phyloP scores from a whole-genome alignment of 352 stramenopile species.

The Phytophthora cactorum region DNA sequence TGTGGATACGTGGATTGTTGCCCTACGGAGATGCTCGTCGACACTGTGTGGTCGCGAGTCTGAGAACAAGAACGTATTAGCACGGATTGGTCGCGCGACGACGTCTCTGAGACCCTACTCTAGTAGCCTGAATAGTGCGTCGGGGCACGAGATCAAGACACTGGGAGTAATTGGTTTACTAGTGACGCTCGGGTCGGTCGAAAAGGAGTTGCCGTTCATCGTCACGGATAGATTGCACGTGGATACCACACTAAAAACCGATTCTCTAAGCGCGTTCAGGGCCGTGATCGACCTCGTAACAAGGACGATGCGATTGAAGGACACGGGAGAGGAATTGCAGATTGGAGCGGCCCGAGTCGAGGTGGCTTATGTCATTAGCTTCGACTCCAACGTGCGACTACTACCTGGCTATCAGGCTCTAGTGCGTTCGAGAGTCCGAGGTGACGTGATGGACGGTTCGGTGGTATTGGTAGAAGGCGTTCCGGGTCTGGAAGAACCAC shows the following conservation, averaged over 20 bases:
- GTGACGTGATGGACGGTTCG: background rate
- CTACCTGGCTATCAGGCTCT: background rate
- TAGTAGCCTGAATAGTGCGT: background rate
- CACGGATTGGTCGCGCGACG: slow-evolving; percentile 39
- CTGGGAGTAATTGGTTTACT: background rate
- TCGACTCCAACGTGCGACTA: background rate
- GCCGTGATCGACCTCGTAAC: background rate
- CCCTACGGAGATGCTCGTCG: too few species aligned
- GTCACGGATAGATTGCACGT: background rate
- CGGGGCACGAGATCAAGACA: background rate
- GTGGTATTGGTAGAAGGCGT: background rate
- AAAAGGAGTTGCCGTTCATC: background rate
- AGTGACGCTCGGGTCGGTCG: background rate
- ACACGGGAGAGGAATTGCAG: background rate
- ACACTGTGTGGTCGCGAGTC: too few species aligned
- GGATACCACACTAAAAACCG: background rate
- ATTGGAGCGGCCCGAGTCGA: background rate
- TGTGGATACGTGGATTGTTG: too few species aligned
- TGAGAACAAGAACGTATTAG: too few species aligned
- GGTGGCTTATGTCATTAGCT: background rate
- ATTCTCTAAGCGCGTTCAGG: background rate
- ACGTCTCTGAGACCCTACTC: background rate
- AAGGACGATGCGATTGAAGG: background rate
- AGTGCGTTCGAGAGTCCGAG: background rate
- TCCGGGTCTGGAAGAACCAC: background rate